Conservation (phyloP, 805 yeast species). For the Candida khao-thaluensis region DNA sequence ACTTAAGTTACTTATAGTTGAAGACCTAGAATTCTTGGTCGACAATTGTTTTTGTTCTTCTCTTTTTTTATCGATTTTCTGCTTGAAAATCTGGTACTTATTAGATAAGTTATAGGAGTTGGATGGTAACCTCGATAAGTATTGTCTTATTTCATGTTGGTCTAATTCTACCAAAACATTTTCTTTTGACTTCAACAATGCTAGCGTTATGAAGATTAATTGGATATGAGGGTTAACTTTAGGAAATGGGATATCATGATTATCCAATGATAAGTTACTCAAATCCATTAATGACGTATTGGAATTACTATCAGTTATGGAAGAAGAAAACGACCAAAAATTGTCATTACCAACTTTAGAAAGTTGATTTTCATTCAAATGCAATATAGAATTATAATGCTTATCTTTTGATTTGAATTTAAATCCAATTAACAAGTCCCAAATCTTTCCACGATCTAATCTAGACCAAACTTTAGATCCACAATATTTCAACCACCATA, state of each 20-base stretch:
- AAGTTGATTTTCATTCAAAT: conserved; percentile 29
- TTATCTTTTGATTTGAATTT: conserved; percentile 40
- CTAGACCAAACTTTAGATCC: conserved; percentile 85
- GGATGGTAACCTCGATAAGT: conserved; percentile 58
- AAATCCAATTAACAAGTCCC: conserved; percentile 89
- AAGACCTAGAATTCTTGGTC: conserved; percentile 13
- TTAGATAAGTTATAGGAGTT: conserved; percentile 35
- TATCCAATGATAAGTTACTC: conserved; percentile 10
- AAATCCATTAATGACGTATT: conserved; percentile 7
- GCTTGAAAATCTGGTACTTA: conserved; percentile 34
- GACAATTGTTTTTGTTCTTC: conserved; percentile 14
- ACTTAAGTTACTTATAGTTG: conserved; percentile 12
- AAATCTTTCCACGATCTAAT: conserved; percentile 78
- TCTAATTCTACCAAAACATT: conserved; percentile 80
- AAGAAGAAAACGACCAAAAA: conserved; percentile 48
- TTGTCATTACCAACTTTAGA: conserved; percentile 56
- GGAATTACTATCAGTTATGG: neutral
- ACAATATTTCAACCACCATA: conserved; percentile 93
- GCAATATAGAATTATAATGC: conserved; percentile 31
- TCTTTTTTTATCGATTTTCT: conserved; percentile 18
- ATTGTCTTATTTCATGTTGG: conserved; percentile 83
- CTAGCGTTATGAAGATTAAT: conserved; percentile 70
- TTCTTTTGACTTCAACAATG: conserved; percentile 78
- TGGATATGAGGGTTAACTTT: conserved; percentile 73
- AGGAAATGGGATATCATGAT: conserved; percentile 49